Conservation (phyloP, 2,329 filamentous ascomycete genomes). For the Colletotrichum sublineola region DNA sequence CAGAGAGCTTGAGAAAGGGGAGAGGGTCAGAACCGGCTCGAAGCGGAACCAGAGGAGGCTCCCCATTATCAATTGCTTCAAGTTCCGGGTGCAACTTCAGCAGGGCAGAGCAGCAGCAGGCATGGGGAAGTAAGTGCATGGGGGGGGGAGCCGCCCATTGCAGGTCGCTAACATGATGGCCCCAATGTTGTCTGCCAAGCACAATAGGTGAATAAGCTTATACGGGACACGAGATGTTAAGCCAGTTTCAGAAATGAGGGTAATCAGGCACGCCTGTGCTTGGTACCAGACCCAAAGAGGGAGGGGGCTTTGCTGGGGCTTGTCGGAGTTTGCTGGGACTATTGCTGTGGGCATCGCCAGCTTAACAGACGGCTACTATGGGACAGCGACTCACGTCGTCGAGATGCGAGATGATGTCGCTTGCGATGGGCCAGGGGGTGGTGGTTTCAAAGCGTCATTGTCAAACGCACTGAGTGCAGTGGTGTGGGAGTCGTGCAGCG, state of each 20-base stretch:
- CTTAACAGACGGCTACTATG: constrained; percentile 33
- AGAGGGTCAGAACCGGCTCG: background rate
- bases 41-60: constrained; percentile 29
- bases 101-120: constrained; percentile 30
- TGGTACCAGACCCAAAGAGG: background rate
- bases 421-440: constrained; percentile 30
- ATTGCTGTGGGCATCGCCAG: constrained; percentile 13
- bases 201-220: constrained; percentile 39
- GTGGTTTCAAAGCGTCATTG: constrained; percentile 42
- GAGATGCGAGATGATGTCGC: constrained; percentile 34
- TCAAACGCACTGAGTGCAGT: constrained; percentile 42
- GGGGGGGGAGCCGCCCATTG: background rate
- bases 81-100: constrained; percentile 21
- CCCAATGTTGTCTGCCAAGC: constrained; percentile 34
- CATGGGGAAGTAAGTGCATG: constrained; percentile 32
- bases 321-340: constrained; percentile 13
- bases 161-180: constrained; percentile 31
- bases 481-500: constrained; percentile 41
- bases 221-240: constrained; percentile 38
- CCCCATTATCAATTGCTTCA: constrained; percentile 38
- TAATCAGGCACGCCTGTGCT: constrained; percentile 21
- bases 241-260: constrained; percentile 41
- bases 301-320: constrained; percentile 23
- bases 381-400: constrained; percentile 32
- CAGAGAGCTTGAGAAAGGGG: constrained; percentile 41